A percentile compares a stretch with the other conserved stretches of the same genome.
phyloP scores from a whole-genome alignment of 306 rosid species.

The barrel medic (Medicago truncatula) region DNA sequence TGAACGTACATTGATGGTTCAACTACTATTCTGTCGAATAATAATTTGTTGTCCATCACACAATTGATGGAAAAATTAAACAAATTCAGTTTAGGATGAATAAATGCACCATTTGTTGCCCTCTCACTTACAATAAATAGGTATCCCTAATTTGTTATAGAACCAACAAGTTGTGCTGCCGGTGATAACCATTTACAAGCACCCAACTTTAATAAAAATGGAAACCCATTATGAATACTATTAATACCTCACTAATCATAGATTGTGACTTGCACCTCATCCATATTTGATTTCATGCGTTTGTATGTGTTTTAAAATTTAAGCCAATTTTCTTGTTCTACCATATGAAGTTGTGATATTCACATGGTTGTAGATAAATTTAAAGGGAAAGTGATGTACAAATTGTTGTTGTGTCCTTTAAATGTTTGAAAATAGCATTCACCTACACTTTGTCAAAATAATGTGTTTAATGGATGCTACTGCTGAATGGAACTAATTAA shows the following conservation, averaged over 20 bases:
- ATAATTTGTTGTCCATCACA: constrained; percentile 46
- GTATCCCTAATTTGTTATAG: constrained; percentile 36
- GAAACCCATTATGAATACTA: constrained; percentile 12
- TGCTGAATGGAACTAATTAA: constrained; percentile 78
- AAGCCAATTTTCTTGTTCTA: constrained; percentile 26
- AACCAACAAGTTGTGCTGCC: constrained; percentile 49
- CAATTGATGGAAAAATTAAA: constrained; percentile 43
- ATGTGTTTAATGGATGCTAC: constrained; percentile 58
- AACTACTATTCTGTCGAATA: constrained; percentile 59
- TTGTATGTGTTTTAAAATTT: constrained; percentile 23
- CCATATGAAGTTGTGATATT: constrained; percentile 21
- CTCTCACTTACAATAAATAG: constrained; percentile 48
- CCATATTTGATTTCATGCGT: constrained; percentile 36
- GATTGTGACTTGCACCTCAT: constrained; percentile 42
- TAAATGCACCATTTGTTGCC: constrained; percentile 51
- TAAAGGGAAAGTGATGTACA: constrained; percentile 46
- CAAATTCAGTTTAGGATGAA: constrained; percentile 46
- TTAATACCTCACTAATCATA: constrained; percentile 30
- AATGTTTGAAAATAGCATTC: constrained; percentile 85
- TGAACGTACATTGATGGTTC: constrained; percentile 54
- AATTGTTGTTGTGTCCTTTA: constrained; percentile 59
- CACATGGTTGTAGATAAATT: constrained; percentile 47
- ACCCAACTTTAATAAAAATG: constrained; percentile 29
- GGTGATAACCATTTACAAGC: constrained; percentile 43
- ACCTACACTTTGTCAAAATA: constrained; percentile 71